Conservation (phyloP, 306 rosid genomes). For the Herpetospermum pedunculosum region DNA sequence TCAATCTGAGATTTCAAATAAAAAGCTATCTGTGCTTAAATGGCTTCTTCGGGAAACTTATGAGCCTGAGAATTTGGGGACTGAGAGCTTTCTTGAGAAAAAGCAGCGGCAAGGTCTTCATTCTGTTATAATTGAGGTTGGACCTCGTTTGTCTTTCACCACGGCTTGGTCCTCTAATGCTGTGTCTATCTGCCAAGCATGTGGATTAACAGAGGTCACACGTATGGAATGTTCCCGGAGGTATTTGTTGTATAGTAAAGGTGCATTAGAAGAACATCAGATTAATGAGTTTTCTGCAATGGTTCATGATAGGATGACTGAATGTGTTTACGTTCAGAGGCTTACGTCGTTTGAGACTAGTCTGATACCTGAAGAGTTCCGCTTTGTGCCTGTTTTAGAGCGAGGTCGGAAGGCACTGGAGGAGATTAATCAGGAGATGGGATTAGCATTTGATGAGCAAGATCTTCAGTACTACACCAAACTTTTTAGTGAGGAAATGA, state of each 20-base stretch:
- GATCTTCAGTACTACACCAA: constrained; percentile 61
- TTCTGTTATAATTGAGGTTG: constrained; percentile 61
- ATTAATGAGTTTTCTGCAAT: constrained; percentile 55
- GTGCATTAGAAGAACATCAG: constrained; percentile 36
- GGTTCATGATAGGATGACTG: constrained; percentile 87
- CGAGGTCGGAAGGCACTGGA: constrained; percentile 69
- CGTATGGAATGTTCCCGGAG: constrained; percentile 35
- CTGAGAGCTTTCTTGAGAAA: constrained; percentile 71
- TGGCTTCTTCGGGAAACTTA: constrained; percentile 91
- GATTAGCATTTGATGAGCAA: constrained; percentile 81
- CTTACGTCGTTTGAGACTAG: constrained; percentile 53
- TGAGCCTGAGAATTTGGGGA: constrained; percentile 72
- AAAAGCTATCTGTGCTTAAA: constrained; percentile 39
- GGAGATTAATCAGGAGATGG: constrained; percentile 72
- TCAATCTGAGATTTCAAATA: constrained; percentile 29
- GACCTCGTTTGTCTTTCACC: constrained; percentile 81
- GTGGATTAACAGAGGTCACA: constrained; percentile 75
- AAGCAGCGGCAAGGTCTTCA: constrained; percentile 48
- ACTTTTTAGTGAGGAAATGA: constrained; percentile 63
- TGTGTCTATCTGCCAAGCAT: constrained; percentile 69
- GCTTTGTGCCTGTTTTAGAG: constrained; percentile 61
- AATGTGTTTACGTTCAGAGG: constrained; percentile 55
- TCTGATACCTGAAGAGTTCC: constrained; percentile 50
- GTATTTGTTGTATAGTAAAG: constrained; percentile 45
- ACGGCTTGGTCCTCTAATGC: constrained; percentile 96